phyloP scores from a whole-genome alignment of 257 asterid genomes.

The Solanum piurae region DNA sequence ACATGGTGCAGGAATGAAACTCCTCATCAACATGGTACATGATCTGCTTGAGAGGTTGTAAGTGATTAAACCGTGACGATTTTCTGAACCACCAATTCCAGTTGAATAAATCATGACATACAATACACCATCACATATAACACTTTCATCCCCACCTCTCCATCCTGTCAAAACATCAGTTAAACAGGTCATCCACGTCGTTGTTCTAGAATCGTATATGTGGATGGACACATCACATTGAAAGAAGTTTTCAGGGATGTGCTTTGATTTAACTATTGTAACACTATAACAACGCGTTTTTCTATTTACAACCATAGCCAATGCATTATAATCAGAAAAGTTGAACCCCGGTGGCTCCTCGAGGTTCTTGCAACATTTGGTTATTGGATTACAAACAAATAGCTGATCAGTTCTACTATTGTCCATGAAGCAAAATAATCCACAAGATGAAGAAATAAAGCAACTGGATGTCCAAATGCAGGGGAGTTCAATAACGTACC shows the following conservation, averaged over 20 bases:
- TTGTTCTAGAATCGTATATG: neutral
- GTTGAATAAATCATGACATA: neutral
- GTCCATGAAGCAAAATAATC: neutral
- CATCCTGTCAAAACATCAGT: neutral
- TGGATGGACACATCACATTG: neutral
- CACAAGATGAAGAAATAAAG: neutral
- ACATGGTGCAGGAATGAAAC: neutral
- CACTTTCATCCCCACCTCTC: conserved; percentile 1
- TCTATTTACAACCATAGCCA: neutral
- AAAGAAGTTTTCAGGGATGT: neutral
- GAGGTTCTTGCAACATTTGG: neutral
- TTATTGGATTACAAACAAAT: neutral
- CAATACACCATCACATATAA: neutral
- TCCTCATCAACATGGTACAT: neutral
- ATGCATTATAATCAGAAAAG: neutral
- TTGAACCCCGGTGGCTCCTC: neutral
- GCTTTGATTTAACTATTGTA: neutral
- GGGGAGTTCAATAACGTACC: neutral
- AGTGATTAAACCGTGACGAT: neutral
- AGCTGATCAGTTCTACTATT: neutral
- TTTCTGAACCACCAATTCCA: neutral
- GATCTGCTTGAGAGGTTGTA: neutral
- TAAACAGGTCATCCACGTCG: neutral
- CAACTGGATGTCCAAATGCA: neutral
- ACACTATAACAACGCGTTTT: neutral